Evolutionary conservation across 1,284 basidiomycete species (phyloP).

Genomic region (Cryptococcus sp.): DNA sequence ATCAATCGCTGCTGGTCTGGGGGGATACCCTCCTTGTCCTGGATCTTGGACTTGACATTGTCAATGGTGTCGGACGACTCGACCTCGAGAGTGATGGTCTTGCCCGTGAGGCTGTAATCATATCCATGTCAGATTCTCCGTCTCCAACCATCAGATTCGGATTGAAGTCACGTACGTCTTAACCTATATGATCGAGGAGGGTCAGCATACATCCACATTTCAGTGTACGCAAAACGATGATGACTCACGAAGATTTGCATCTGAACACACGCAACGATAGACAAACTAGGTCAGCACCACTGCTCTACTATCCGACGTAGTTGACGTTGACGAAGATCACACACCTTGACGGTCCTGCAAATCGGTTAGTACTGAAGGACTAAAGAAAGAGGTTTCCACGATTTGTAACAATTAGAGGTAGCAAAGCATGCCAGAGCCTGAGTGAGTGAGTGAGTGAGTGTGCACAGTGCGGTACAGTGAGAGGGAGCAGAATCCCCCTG

Average conservation of each 20-base stretch:
- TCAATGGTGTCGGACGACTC: constrained; percentile 64
- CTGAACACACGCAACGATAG: constrained; percentile 9
- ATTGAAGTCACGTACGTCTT: constrained; percentile 20
- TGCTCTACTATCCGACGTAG: background rate
- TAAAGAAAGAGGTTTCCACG: background rate
- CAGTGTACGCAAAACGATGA: background rate
- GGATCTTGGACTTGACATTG: constrained; percentile 63
- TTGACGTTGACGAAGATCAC: background rate
- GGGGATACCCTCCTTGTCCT: constrained; percentile 71
- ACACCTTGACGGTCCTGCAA: constrained; percentile 26
- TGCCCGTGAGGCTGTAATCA: constrained; percentile 59
- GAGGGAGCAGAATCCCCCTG: background rate
- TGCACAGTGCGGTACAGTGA: constrained; percentile 1
- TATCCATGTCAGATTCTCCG: background rate
- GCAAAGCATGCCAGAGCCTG: background rate
- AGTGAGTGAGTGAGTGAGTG: background rate
- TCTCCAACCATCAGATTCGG: background rate
- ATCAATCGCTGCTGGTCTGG: constrained; percentile 93
- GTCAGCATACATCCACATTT: constrained; percentile 8
- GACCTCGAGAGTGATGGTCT: constrained; percentile 63
- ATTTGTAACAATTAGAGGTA: too few relatives aligned
- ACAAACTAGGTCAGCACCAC: background rate
- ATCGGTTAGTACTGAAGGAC: constrained; percentile 18
- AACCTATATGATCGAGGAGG: constrained; percentile 1
- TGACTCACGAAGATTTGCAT: constrained; percentile 46